Conservation (phyloP, 106 monocot genomes). For the Apostasia shenzhenica region DNA sequence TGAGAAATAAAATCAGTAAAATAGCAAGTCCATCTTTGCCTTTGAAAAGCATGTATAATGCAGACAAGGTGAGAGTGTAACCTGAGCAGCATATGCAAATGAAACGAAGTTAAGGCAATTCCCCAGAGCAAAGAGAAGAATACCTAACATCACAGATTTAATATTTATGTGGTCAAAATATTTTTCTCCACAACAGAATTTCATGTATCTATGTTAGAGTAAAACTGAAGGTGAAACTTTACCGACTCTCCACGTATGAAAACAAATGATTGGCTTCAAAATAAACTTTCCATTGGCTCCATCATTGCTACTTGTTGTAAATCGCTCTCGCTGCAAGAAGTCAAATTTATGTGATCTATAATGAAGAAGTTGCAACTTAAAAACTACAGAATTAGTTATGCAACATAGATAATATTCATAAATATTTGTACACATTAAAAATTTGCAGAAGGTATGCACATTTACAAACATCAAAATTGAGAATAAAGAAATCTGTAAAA, state of each 20-base stretch:
- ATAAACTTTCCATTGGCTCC: conserved; percentile 47
- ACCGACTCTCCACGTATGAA: conserved; percentile 95
- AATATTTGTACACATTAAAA: no score
- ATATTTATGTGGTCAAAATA: conserved; percentile 2
- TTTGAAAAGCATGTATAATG: background rate
- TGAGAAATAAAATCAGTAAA: no score
- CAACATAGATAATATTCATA: no score
- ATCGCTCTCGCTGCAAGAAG: conserved; percentile 66
- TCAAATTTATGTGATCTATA: background rate
- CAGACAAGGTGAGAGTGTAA: conserved; percentile 4
- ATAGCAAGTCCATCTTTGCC: no score
- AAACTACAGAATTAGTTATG: no score
- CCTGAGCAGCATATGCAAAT: conserved; percentile 99
- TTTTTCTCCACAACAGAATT: background rate
- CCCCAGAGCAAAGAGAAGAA: conserved; percentile 74
- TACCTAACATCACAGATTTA: conserved; percentile 37
- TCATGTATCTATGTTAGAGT: background rate
- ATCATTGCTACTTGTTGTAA: conserved; percentile 35
- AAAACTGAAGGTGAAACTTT: conserved; percentile 6
- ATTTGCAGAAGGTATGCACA: no score
- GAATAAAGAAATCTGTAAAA: background rate
- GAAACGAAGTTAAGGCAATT: conserved; percentile 96
- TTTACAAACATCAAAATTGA: no score
- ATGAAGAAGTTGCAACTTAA: no score
- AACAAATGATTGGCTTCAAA: conserved; percentile 74